Evolutionary conservation across 106 monocot genomes (phyloP).

Genomic region (Dendrobium officinale): DNA sequence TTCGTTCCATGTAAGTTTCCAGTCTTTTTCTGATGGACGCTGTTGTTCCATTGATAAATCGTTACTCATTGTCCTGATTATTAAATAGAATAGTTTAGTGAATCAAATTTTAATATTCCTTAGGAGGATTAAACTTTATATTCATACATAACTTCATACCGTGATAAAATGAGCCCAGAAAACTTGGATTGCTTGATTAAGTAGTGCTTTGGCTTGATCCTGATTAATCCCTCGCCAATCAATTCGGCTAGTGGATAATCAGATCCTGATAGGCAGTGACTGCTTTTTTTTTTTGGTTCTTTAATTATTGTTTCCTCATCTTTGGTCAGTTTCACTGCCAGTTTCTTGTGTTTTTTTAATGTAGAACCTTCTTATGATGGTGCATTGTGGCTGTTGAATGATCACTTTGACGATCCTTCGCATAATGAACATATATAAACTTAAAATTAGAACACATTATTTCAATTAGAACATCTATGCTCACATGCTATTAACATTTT

Average conservation of each 20-base stretch:
- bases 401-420: no score
- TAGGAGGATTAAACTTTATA: background rate
- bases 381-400: no score
- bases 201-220: background rate
- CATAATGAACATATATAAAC: no score
- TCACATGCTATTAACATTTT: no score
- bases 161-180: background rate
- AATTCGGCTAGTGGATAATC: background rate
- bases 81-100: background rate
- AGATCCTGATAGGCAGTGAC: background rate
- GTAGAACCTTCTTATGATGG: no score
- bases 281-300: background rate
- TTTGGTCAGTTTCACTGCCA: background rate
- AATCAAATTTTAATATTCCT: background rate
- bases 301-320: background rate
- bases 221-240: background rate
- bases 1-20: conserved; percentile 16
- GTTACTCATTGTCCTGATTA: background rate
- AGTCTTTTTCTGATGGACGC: background rate
- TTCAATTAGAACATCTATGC: no score
- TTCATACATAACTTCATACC: no score
- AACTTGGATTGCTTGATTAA: background rate
- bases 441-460: no score
- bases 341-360: background rate
- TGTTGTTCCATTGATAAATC: background rate